phyloP scores from a whole-genome alignment of 164 flowering plant genomes.

The Kalanchoe fedtschenkoi region DNA sequence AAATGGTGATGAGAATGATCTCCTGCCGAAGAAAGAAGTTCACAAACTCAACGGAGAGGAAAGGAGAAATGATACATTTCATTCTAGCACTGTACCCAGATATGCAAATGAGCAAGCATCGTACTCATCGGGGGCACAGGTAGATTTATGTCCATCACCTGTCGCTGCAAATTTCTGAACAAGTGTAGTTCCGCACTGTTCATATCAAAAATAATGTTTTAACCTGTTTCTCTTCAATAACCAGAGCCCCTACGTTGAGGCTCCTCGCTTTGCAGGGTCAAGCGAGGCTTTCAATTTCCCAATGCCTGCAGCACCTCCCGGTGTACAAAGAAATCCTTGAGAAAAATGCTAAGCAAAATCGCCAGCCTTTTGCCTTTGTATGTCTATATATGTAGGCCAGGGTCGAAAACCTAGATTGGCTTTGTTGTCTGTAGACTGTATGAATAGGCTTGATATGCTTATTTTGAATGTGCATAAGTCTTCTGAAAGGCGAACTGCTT shows the following conservation, averaged over 20 bases:
- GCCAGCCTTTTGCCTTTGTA: too few relatives aligned
- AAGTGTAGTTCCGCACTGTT: not conserved
- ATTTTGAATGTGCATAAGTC: too few relatives aligned
- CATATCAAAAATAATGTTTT: too few relatives aligned
- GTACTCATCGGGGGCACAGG: conserved; percentile 40
- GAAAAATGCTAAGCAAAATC: not conserved
- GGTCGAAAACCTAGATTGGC: too few relatives aligned
- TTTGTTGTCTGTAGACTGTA: too few relatives aligned
- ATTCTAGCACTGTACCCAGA: conserved; percentile 36
- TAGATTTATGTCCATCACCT: conserved; percentile 12
- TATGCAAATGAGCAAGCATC: conserved; percentile 24
- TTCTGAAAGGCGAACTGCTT: too few relatives aligned
- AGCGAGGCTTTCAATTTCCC: conserved; percentile 39
- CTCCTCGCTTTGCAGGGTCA: conserved; percentile 45
- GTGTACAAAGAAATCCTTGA: conserved; percentile 48
- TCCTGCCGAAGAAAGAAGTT: conserved; percentile 13
- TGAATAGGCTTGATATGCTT: too few relatives aligned
- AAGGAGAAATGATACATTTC: conserved; percentile 23
- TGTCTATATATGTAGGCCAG: too few relatives aligned
- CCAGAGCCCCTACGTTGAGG: conserved; percentile 91
- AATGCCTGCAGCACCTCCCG: conserved; percentile 92
- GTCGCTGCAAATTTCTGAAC: not conserved
- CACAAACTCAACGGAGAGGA: conserved; percentile 50
- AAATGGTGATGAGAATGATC: conserved; percentile 43
- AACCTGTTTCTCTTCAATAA: not conserved